Evolutionary conservation across 2,329 filamentous ascomycete genomes (phyloP).

Genomic region (Tetracladium maxilliforme): DNA sequence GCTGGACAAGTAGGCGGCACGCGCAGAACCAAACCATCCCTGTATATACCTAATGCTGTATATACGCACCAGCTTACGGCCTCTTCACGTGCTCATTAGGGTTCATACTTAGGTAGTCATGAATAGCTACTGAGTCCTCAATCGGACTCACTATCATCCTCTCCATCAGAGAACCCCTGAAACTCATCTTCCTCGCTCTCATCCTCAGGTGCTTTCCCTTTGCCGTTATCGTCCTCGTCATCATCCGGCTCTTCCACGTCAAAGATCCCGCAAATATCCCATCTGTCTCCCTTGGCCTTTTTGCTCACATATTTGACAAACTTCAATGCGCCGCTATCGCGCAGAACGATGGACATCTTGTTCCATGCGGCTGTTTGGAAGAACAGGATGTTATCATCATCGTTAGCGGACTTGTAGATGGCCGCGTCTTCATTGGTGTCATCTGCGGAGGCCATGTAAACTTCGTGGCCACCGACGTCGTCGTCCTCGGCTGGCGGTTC

Average conservation of each 20-base stretch:
- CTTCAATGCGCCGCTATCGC: constrained; percentile 72
- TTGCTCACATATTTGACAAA: constrained; percentile 94
- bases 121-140: constrained; percentile 4
- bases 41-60: too few species aligned
- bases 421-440: constrained; percentile 60
- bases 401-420: constrained; percentile 59
- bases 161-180: constrained; percentile 34
- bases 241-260: constrained; percentile 48
- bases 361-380: constrained; percentile 69
- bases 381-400: constrained; percentile 52
- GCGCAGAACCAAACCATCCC: too few species aligned
- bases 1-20: too few species aligned
- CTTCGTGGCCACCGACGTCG: constrained; percentile 62
- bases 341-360: constrained; percentile 74
- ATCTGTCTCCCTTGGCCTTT: constrained; percentile 73
- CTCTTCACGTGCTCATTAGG: too few species aligned
- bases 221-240: constrained; percentile 18
- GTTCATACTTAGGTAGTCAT: too few species aligned
- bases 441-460: constrained; percentile 85
- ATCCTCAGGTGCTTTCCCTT: too few species aligned
- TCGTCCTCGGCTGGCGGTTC: constrained; percentile 26
- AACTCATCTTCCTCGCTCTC: constrained; percentile 27
- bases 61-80: too few species aligned
- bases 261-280: constrained; percentile 75
- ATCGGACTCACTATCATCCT: constrained; percentile 14